phyloP scores from a whole-genome alignment of 768 basidiomycete genomes.

The Bullera alba region DNA sequence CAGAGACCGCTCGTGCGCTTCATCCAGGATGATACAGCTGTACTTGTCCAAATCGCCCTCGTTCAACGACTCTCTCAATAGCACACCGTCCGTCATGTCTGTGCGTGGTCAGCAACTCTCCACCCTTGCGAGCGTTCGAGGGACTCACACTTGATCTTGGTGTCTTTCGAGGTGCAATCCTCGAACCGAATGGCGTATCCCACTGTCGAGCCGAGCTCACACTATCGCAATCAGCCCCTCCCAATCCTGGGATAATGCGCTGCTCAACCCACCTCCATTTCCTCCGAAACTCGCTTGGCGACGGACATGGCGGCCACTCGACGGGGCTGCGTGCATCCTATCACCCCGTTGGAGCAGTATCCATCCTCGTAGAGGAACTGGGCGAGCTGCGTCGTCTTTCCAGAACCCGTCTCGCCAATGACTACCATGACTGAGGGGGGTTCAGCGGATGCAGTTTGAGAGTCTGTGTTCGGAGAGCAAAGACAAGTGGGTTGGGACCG shows the following conservation, averaged over 20 bases:
- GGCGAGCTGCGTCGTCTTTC: slow-evolving; percentile 92
- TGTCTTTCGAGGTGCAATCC: slow-evolving; percentile 88
- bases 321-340: slow-evolving; percentile 96
- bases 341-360: slow-evolving; percentile 77
- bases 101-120: slow-evolving; percentile 8
- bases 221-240: slow-evolving; percentile 48
- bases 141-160: slow-evolving; percentile 87
- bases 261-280: slow-evolving; percentile 72
- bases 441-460: too few relatives aligned
- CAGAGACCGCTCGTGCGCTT: slow-evolving; percentile 94
- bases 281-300: slow-evolving; percentile 98
- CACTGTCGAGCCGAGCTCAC: slow-evolving; percentile 80
- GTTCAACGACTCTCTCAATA: slow-evolving; percentile 94
- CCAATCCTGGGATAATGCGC: neutral
- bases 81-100: slow-evolving; percentile 99
- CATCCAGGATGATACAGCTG: slow-evolving; percentile 95
- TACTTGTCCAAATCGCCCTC: slow-evolving; percentile 98
- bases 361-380: slow-evolving; percentile 98
- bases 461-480: too few relatives aligned
- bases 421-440: slow-evolving; percentile 90
- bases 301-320: slow-evolving; percentile 99
- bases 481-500: slow-evolving; percentile 3
- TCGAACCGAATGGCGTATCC: slow-evolving; percentile 99
- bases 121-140: neutral
- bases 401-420: slow-evolving; percentile 99